Evolutionary conservation across 495 filamentous ascomycete genomes (phyloP).

Genomic region (Penicillium cinerascens): DNA sequence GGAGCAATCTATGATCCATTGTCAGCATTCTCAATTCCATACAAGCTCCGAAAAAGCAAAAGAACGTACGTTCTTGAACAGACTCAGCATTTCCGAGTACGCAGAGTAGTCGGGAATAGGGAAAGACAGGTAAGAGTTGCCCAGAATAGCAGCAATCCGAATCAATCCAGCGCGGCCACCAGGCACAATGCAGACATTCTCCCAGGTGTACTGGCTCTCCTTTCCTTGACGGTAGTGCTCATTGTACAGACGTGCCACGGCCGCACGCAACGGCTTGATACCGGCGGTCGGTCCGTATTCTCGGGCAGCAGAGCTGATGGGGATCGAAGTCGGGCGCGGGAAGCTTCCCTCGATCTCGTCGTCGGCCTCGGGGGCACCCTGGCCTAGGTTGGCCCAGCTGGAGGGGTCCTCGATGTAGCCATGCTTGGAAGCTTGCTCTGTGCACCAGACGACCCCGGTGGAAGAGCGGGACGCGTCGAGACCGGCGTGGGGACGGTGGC

Average conservation of each 20-base stretch:
- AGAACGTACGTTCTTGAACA: slow-evolving; percentile 75
- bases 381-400: slow-evolving; percentile 88
- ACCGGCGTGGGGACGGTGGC: slow-evolving; percentile 84
- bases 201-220: slow-evolving; percentile 91
- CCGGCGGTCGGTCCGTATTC: slow-evolving; percentile 95
- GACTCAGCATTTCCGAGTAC: slow-evolving; percentile 93
- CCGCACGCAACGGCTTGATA: slow-evolving; percentile 84
- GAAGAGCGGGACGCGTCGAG: slow-evolving; percentile 80
- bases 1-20: slow-evolving; percentile 66
- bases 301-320: slow-evolving; percentile 69
- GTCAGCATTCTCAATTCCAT: slow-evolving; percentile 2
- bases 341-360: slow-evolving; percentile 91
- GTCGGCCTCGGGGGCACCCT: slow-evolving; percentile 92
- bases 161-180: slow-evolving; percentile 91
- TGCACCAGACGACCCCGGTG: slow-evolving; percentile 85
- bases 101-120: slow-evolving; percentile 76
- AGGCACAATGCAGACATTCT: slow-evolving; percentile 97
- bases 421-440: slow-evolving; percentile 73
- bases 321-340: slow-evolving; percentile 74
- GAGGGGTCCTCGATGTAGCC: slow-evolving; percentile 79
- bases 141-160: slow-evolving; percentile 87
- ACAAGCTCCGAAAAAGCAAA: not conserved
- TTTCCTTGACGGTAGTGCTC: slow-evolving; percentile 85
- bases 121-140: slow-evolving; percentile 87
- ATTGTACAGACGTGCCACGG: slow-evolving; percentile 92